Evolutionary conservation across 345 rosid genomes (phyloP), one percentile per base, ranked within the genome.

Genomic region (Hibiscus tridactylites): DNA sequence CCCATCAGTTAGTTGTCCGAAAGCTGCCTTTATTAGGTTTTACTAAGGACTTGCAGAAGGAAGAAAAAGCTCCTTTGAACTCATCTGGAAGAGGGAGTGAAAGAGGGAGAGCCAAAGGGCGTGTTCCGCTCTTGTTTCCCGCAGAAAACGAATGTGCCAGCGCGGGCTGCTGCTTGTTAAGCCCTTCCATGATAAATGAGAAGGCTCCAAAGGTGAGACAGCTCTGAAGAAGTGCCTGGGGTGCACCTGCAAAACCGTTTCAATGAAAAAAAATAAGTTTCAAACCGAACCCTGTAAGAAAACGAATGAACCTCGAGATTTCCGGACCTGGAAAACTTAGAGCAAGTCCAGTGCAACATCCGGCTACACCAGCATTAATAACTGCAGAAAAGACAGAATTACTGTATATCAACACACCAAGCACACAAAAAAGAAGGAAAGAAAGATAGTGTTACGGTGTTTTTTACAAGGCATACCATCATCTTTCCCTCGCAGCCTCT

Each of bases 401-500:
- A 50, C 17, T 50, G 54, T 15, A 50, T 15, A 15, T 50, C 17
- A 47, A 50, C 7, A 12, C 17, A 50, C 54, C 54, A 16, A 13
- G 6, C 54, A 13, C 17, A 12, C 1, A 49, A 15, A 49, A 47
- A 47, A n/a, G 15, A 39, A 9, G 2, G 47, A 44, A 44, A 44
- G 47, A 44, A 44, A 44, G 47, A 9, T 10, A 10, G 12, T 9
- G 47, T 44, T 44, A 9, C 47, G 47, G 47, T 44, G 12, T 44
- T 44, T 44, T 44, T 13, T 13, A 50, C 6, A 16, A 15, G 5
- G 54, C 54, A 68, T 37, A 95, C 99, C 91, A 61, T 95, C 99
- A 85, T 92, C 94, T 84, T 92, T 95, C 52, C 99, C 94, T n/a
- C 97, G 82, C 52, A 89, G 64, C 86, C 74, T 82, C 87, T 85